Evolutionary conservation across 192 early-diverging fungal species (phyloP).

Genomic region (Coemansia sp.): DNA sequence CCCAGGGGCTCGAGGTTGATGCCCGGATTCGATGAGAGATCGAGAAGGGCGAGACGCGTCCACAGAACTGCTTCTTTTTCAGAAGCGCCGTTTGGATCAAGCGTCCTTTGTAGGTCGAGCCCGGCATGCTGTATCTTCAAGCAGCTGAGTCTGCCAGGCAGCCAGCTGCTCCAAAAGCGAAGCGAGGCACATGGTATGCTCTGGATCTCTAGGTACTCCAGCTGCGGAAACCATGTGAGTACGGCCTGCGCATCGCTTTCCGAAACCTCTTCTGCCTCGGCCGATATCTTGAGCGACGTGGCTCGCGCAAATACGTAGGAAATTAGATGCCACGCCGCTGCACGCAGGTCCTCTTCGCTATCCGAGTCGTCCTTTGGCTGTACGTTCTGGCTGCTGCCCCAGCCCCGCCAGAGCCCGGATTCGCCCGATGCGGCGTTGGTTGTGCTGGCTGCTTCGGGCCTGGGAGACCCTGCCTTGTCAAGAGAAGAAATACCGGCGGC

Average conservation of each 20-base stretch:
- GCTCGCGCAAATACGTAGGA: constrained; percentile 43
- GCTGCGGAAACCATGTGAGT: constrained; percentile 51
- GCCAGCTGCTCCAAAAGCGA: constrained; percentile 41
- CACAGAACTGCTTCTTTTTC: constrained; percentile 7
- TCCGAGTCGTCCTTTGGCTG: neutral
- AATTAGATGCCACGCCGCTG: constrained; percentile 43
- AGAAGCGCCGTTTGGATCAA: constrained; percentile 6
- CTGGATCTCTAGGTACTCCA: constrained; percentile 43
- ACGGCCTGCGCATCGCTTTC: constrained; percentile 42
- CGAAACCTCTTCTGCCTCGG: constrained; percentile 44
- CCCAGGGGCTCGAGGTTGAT: constrained; percentile 28
- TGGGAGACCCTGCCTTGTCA: too few relatives aligned
- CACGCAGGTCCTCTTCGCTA: constrained; percentile 16
- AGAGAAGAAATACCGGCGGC: too few relatives aligned
- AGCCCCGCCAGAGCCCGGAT: neutral
- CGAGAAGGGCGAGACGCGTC: constrained; percentile 35
- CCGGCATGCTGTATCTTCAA: constrained; percentile 37
- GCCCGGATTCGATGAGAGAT: constrained; percentile 37
- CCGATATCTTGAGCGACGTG: constrained; percentile 41
- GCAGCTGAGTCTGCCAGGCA: constrained; percentile 14
- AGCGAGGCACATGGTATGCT: constrained; percentile 38
- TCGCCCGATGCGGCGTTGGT: neutral
- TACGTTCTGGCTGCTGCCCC: neutral
- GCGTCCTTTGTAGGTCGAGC: constrained; percentile 17
- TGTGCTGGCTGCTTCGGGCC: neutral